A percentile compares a stretch with the other conserved stretches of the same genome.
Evolutionary conservation across 257 asterid genomes (phyloP).

Genomic region (Gentiana dahurica): DNA sequence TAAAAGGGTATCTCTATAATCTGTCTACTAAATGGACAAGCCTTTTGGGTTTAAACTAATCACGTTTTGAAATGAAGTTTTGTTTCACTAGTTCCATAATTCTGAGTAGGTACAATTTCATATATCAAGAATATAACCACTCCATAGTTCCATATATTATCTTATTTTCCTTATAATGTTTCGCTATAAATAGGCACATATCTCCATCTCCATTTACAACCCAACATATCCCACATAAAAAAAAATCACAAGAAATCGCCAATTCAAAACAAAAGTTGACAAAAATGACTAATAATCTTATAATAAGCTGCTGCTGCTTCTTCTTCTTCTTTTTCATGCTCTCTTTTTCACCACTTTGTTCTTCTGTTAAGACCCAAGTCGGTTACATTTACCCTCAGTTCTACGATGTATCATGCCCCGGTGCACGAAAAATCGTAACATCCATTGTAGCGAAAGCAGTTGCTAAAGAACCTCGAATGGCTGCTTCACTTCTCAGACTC

Average conservation of each 20-base stretch:
- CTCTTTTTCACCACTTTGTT: conserved; percentile 45
- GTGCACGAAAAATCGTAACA: conserved; percentile 46
- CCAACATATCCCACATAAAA: neutral
- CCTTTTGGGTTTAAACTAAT: neutral
- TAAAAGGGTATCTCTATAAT: too few species aligned
- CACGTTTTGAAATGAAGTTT: conserved; percentile 2
- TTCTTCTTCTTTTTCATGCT: conserved; percentile 28
- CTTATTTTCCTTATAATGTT: conserved; percentile 1
- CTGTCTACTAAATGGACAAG: too few species aligned
- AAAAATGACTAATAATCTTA: conserved; percentile 24
- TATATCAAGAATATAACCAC: conserved; percentile 37
- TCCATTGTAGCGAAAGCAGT: conserved; percentile 78
- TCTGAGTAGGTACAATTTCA: conserved; percentile 1
- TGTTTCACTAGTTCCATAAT: conserved; percentile 11
- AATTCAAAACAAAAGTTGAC: conserved; percentile 2
- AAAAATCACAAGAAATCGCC: too few species aligned
- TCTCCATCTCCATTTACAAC: conserved; percentile 19
- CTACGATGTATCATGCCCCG: conserved; percentile 68
- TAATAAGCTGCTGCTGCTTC: conserved; percentile 14
- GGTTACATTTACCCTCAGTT: conserved; percentile 72
- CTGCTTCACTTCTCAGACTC: conserved; percentile 82
- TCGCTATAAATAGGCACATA: conserved; percentile 28
- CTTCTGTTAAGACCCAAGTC: conserved; percentile 25
- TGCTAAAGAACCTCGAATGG: conserved; percentile 78
- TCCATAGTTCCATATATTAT: conserved; percentile 21